Evolutionary conservation across 2,329 filamentous ascomycete genomes (phyloP).

Genomic region (Drechmeria coniospora): DNA sequence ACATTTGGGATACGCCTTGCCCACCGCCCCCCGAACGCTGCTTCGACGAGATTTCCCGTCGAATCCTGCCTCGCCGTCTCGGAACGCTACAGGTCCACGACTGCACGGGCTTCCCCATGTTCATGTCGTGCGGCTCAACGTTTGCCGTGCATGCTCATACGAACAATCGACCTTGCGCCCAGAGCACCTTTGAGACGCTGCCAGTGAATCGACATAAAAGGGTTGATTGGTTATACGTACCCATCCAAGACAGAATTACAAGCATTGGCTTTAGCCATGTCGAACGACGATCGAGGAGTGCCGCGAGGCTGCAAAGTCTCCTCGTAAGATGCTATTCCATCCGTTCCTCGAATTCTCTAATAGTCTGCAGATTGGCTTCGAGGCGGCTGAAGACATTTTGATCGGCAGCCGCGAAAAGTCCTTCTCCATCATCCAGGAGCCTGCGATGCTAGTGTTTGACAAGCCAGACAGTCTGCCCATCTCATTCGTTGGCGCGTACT

Average conservation of each 20-base stretch:
- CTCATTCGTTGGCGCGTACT: conserved; percentile 2
- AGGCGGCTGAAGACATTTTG: background rate
- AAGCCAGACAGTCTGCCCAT: conserved; percentile 1
- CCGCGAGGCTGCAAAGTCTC: background rate
- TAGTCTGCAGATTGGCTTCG: conserved; percentile 1
- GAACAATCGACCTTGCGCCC: conserved; percentile 1
- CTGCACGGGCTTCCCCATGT: conserved; percentile 2
- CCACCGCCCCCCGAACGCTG: conserved; percentile 1
- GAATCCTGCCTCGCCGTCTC: background rate
- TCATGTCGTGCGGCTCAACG: background rate
- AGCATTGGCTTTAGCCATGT: conserved; percentile 1
- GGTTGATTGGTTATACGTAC: conserved; percentile 2
- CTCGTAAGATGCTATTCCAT: conserved; percentile 1
- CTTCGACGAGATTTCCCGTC: background rate
- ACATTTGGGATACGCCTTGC: conserved; percentile 3
- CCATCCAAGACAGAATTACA: conserved; percentile 1
- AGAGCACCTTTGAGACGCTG: conserved; percentile 1
- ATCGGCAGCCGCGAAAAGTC: background rate
- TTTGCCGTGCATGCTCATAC: conserved; percentile 2
- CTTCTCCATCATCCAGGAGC: conserved; percentile 1
- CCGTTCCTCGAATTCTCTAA: background rate
- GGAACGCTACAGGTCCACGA: conserved; percentile 1
- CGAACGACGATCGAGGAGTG: background rate
- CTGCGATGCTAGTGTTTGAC: conserved; percentile 1
- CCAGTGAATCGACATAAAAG: background rate